Conservation (phyloP, 768 basidiomycete species). For the Exidia glandulosa region DNA sequence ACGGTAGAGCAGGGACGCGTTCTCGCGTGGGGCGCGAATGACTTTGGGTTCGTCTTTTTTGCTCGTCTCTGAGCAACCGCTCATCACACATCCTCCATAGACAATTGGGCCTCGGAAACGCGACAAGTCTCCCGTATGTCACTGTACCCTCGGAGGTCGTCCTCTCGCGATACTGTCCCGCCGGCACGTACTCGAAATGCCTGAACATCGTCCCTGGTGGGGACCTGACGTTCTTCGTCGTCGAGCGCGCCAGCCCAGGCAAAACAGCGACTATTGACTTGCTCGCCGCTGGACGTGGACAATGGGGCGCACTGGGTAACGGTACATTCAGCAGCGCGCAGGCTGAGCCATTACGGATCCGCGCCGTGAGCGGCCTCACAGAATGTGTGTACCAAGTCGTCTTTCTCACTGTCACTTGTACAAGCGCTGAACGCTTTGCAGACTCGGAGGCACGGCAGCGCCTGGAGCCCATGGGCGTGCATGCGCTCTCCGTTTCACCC, state of each 20-base stretch:
- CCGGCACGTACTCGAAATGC: slow-evolving; percentile 46
- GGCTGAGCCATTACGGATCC: slow-evolving; percentile 58
- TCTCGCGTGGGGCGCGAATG: slow-evolving; percentile 84
- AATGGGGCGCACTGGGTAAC: slow-evolving; percentile 69
- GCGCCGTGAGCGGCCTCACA: slow-evolving; percentile 68
- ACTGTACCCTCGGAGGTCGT: slow-evolving; percentile 78
- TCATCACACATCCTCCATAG: slow-evolving; percentile 23
- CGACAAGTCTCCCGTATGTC: slow-evolving; percentile 53
- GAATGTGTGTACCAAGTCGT: slow-evolving; percentile 53
- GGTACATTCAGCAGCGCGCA: slow-evolving; percentile 58
- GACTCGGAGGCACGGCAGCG: slow-evolving; percentile 1
- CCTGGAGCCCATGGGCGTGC: slow-evolving; percentile 56
- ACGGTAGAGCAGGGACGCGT: slow-evolving; percentile 55
- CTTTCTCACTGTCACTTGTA: background rate
- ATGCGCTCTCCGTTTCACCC: slow-evolving; percentile 48
- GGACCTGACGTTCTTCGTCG: slow-evolving; percentile 66
- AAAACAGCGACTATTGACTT: slow-evolving; percentile 35
- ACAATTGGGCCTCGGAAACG: slow-evolving; percentile 69
- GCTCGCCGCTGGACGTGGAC: slow-evolving; percentile 74
- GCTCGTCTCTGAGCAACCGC: background rate
- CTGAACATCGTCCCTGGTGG: slow-evolving; percentile 59
- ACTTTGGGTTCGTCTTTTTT: slow-evolving; percentile 48
- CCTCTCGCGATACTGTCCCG: slow-evolving; percentile 47
- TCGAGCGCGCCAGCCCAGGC: slow-evolving; percentile 36
- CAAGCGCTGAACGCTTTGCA: background rate